Percentiles rank a stretch among this genome's conserved stretches.
Conservation (phyloP, 1,284 basidiomycete species). For the Ceratobasidium theobromae region DNA sequence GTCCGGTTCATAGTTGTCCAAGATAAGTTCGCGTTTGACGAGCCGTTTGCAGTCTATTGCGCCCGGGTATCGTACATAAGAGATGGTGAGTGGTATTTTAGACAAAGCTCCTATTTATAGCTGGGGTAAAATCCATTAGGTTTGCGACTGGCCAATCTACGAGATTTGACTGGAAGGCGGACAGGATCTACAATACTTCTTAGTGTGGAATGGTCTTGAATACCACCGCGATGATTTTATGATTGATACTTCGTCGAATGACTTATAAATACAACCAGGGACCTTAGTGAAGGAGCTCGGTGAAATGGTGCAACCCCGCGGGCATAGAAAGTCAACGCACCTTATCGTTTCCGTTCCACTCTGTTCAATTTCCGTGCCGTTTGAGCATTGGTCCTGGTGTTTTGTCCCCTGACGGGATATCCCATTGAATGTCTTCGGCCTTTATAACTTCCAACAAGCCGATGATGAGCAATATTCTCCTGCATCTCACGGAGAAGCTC, state of each 20-base stretch:
- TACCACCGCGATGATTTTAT: not conserved
- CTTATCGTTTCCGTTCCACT: constrained; percentile 52
- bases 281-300: not conserved
- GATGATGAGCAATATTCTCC: constrained; percentile 87
- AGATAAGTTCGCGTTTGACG: constrained; percentile 29
- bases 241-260: not conserved
- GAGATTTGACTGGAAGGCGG: constrained; percentile 22
- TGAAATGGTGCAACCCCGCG: not conserved
- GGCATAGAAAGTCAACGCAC: not conserved
- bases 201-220: constrained; percentile 10
- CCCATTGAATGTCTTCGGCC: constrained; percentile 86
- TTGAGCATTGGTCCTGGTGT: constrained; percentile 81
- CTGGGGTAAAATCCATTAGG: not conserved
- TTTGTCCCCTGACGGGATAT: constrained; percentile 86
- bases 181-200: constrained; percentile 26
- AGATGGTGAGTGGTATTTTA: constrained; percentile 8
- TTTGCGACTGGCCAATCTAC: constrained; percentile 20
- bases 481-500: constrained; percentile 76
- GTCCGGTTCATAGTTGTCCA: constrained; percentile 19
- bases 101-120: not conserved
- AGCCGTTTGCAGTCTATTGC: constrained; percentile 24
- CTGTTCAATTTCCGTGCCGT: constrained; percentile 86
- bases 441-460: constrained; percentile 86
- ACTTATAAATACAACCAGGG: not conserved
- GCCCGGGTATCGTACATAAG: constrained; percentile 9